These are phyloP conservation scores for Lactifluus echinatus DNA, from an alignment of 768 basidiomycete genomes.

Conservation along the genomic window DNA sequence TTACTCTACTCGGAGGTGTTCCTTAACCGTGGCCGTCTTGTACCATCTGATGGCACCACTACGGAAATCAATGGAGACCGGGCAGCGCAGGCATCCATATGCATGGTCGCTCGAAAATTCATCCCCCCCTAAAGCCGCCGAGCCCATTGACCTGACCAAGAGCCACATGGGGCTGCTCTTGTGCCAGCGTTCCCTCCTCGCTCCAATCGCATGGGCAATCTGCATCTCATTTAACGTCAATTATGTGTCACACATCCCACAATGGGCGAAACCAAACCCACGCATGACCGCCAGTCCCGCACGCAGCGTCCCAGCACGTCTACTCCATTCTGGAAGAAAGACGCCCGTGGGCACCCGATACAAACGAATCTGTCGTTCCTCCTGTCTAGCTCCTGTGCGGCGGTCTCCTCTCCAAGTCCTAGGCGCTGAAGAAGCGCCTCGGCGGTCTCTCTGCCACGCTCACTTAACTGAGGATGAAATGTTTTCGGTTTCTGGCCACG, in stretches of 20 bases:
- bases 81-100: conserved; percentile 5
- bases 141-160: neutral
- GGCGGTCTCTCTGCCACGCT: neutral
- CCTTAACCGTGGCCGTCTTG: neutral
- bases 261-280: neutral
- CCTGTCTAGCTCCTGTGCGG: conserved; percentile 5
- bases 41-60: conserved; percentile 1
- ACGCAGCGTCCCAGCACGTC: neutral
- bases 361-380: conserved; percentile 10
- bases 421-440: neutral
- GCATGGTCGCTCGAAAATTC: neutral
- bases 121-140: neutral
- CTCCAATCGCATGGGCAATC: neutral
- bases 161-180: neutral
- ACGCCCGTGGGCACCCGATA: neutral
- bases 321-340: neutral
- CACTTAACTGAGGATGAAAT: neutral
- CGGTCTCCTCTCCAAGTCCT: neutral
- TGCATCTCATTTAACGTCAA: neutral
- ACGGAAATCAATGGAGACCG: neutral
- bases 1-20: neutral
- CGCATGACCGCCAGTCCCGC: conserved; percentile 14
- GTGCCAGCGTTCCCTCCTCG: neutral
- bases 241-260: neutral
- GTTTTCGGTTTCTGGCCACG: neutral